A percentile compares a stretch with the other conserved stretches of the same genome.
phyloP scores from a whole-genome alignment of 768 basidiomycete genomes.

The Suillus cothurnatus region DNA sequence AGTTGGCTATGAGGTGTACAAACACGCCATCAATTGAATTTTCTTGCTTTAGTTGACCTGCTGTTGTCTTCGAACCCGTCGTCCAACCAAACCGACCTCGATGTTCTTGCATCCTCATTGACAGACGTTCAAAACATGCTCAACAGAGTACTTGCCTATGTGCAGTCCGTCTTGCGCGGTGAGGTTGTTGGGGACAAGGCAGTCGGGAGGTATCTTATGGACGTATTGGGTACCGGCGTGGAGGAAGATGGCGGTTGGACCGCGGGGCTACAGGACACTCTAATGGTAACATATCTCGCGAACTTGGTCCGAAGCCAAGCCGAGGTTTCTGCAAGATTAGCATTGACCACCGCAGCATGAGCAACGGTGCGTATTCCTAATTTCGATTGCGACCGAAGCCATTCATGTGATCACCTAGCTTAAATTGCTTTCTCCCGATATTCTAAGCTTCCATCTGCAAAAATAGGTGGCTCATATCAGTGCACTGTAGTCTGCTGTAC shows the following conservation, averaged over 20 bases:
- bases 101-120: slow-evolving; percentile 75
- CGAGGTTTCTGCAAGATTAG: slow-evolving; percentile 86
- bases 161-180: slow-evolving; percentile 78
- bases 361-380: slow-evolving; percentile 27
- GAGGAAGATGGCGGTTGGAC: slow-evolving; percentile 79
- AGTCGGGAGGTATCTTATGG: slow-evolving; percentile 89
- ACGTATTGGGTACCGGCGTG: slow-evolving; percentile 73
- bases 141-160: slow-evolving; percentile 83
- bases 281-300: slow-evolving; percentile 94
- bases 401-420: not conserved
- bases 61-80: slow-evolving; percentile 30
- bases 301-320: slow-evolving; percentile 93
- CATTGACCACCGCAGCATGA: slow-evolving; percentile 55
- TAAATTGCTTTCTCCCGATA: not conserved
- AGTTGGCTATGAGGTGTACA: slow-evolving; percentile 32
- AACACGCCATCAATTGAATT: not conserved
- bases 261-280: slow-evolving; percentile 80
- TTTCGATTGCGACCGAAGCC: slow-evolving; percentile 10
- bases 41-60: slow-evolving; percentile 1
- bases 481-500: slow-evolving; percentile 3
- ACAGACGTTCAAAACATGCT: slow-evolving; percentile 73
- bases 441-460: not conserved
- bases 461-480: not conserved
- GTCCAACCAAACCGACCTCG: slow-evolving; percentile 71
- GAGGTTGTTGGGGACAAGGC: slow-evolving; percentile 78